Base-by-base conservation (phyloP, 176 grass and related monocot genomes). In the Olyra latifolia region DNA sequence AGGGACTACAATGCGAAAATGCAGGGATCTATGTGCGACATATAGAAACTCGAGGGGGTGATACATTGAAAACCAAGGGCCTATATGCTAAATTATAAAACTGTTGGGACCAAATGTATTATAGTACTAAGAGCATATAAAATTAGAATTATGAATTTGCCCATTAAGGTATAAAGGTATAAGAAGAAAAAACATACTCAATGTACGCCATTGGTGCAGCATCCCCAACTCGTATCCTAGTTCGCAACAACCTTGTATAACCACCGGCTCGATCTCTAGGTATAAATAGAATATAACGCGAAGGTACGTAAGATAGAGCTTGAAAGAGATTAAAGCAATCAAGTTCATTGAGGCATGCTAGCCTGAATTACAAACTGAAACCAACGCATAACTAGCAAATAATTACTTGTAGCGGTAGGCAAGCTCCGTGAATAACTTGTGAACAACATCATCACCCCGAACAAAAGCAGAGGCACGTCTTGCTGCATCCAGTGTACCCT, bases 371-470 rank as follows among this genome's bases (percentile, higher is more conserved):
- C n/a, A 60, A 27, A 8, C 0, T 10, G 14, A 62, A 84, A 57
- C 23, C 0, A 52, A 69, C 41, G 15, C 6, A 71, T 41, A 57
- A n/a, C 19, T 52, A 41, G 24, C 29, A 13, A 69, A 55, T 8
- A 41, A n/a, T 80, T 91, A 95, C 92, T 93, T 95, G 64, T 95
- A 98, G 61, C 90, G 86, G 75, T 95, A 89, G 66, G 95, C 90
- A 8, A 98, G 90, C 87, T 95, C 95, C 14, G 95, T 98, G 60
- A 98, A 98, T 48, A 98, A 27, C 69, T 98, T 98, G 80, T 98
- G 95, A 58, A 94, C 80, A 81, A 98, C 86, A 89, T 98, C 92
- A 63, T 98, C 95, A 29, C 92, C 95, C 10, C 92, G 88, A 86
- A 98, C 92, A 89, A 89, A 98, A 47, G 90, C 86, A 78, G 89